A percentile compares a stretch with the other conserved stretches of the same genome.
These are phyloP conservation scores for Yamadazyma kanchanaburiensis DNA, from an alignment of 1,139 yeast genomes.

Conservation along the genomic window DNA sequence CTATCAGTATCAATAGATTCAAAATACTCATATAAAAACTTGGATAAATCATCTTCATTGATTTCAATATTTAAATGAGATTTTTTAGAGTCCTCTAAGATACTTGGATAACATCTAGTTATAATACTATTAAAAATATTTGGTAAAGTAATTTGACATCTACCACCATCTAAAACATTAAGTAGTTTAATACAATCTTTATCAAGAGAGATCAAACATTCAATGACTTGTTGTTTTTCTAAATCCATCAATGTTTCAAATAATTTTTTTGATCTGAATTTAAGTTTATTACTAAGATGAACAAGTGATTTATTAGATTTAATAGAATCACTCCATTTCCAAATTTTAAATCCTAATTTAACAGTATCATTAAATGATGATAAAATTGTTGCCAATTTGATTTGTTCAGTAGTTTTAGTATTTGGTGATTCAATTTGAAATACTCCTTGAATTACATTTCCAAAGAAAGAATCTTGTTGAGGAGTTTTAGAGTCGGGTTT, in stretches of 20 bases:
- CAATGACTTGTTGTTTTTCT: conserved; percentile 75
- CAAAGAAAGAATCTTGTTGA: conserved; percentile 47
- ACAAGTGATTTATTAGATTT: conserved; percentile 44
- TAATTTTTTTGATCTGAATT: conserved; percentile 66
- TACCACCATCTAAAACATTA: conserved; percentile 81
- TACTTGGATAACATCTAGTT: conserved; percentile 29
- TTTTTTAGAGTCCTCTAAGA: conserved; percentile 27
- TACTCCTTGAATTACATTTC: conserved; percentile 81
- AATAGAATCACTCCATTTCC: conserved; percentile 67
- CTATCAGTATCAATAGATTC: conserved; percentile 70
- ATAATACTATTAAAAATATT: conserved; percentile 56
- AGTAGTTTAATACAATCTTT: conserved; percentile 42
- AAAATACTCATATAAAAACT: conserved; percentile 58
- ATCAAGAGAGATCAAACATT: conserved; percentile 49
- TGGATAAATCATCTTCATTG: conserved; percentile 38
- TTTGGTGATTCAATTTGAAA: conserved; percentile 75
- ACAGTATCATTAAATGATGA: conserved; percentile 64
- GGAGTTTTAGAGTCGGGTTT: conserved; percentile 14
- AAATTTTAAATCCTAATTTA: conserved; percentile 53
- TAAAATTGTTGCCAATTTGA: conserved; percentile 52
- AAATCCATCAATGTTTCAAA: conserved; percentile 65
- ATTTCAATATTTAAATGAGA: conserved; percentile 46
- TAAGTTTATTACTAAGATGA: conserved; percentile 64
- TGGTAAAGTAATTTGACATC: conserved; percentile 75
- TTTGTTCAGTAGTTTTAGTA: conserved; percentile 51